These are phyloP conservation scores for Populus tremula DNA, from an alignment of 345 rosid genomes.

Conservation along the genomic window DNA sequence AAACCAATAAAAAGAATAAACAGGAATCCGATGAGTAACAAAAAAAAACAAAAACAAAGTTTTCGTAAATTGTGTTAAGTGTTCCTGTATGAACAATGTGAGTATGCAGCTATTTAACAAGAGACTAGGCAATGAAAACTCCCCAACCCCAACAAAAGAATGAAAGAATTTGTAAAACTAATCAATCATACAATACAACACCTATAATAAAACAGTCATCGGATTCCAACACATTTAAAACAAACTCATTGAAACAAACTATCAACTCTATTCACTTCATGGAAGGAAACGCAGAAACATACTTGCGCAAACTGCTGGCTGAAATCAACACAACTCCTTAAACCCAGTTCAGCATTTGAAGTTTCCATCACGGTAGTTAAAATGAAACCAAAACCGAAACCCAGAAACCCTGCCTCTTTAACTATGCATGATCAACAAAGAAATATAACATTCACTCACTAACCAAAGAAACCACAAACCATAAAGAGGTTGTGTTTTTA, in stretches of 20 bases:
- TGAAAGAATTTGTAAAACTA: constrained; percentile 60
- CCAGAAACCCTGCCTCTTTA: constrained; percentile 20
- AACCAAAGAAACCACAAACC: constrained; percentile 49
- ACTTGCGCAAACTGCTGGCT: constrained; percentile 39
- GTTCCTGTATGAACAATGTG: constrained; percentile 41
- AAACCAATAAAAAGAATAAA: constrained; percentile 27
- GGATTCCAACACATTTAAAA: constrained; percentile 71
- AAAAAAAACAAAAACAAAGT: constrained; percentile 21
- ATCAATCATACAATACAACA: constrained; percentile 28
- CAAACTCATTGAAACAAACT: constrained; percentile 45
- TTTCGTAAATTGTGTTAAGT: constrained; percentile 22
- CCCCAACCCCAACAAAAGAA: constrained; percentile 59
- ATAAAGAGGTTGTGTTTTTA: constrained; percentile 31
- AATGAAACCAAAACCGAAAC: constrained; percentile 19
- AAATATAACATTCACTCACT: constrained; percentile 23
- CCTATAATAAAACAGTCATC: constrained; percentile 75
- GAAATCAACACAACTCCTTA: constrained; percentile 33
- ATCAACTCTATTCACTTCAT: constrained; percentile 29
- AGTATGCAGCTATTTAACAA: constrained; percentile 13
- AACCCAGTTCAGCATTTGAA: constrained; percentile 48
- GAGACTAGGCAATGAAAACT: constrained; percentile 16
- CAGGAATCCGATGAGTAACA: constrained; percentile 72
- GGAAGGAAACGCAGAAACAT: constrained; percentile 29
- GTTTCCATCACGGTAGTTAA: constrained; percentile 31
- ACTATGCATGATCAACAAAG: constrained; percentile 13